Evolutionary conservation across 2,329 filamentous ascomycete species (phyloP).

Genomic region (Colletotrichum liaoningense): DNA sequence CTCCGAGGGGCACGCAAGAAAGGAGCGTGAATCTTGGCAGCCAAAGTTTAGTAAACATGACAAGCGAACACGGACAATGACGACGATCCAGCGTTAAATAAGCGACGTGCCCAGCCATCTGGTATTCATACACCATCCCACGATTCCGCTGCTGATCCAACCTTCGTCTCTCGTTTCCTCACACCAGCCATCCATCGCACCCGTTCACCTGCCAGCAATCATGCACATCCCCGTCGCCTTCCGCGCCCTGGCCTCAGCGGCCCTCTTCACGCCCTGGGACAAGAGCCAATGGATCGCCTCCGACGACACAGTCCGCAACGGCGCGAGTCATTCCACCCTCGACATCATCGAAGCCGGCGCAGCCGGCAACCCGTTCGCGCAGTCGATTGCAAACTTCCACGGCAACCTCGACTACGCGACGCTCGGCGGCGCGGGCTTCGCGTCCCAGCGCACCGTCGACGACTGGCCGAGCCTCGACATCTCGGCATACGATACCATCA

Average conservation of each 20-base stretch:
- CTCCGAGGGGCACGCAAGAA: background rate
- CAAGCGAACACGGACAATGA: background rate
- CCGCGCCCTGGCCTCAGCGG: constrained; percentile 11
- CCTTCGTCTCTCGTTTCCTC: background rate
- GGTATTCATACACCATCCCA: no score
- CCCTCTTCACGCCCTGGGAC: constrained; percentile 64
- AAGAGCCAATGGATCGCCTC: constrained; percentile 72
- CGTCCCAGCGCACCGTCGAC: constrained; percentile 77
- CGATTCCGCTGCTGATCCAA: background rate
- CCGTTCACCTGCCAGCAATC: background rate
- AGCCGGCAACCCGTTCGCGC: constrained; percentile 32
- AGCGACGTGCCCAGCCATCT: background rate
- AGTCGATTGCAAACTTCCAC: constrained; percentile 66
- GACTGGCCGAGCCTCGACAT: constrained; percentile 71
- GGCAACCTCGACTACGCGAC: constrained; percentile 79
- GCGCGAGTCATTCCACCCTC: constrained; percentile 69
- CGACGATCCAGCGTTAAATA: background rate
- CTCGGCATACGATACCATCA: constrained; percentile 69
- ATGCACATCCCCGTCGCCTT: constrained; percentile 26
- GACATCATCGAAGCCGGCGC: constrained; percentile 43
- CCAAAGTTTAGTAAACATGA: background rate
- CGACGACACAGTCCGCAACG: constrained; percentile 83
- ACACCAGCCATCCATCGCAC: background rate
- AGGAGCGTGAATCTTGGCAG: background rate
- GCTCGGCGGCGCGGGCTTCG: constrained; percentile 85